Evolutionary conservation across 495 filamentous ascomycete species (phyloP).

Genomic region (Pseudoneurospora amorphoporcata): DNA sequence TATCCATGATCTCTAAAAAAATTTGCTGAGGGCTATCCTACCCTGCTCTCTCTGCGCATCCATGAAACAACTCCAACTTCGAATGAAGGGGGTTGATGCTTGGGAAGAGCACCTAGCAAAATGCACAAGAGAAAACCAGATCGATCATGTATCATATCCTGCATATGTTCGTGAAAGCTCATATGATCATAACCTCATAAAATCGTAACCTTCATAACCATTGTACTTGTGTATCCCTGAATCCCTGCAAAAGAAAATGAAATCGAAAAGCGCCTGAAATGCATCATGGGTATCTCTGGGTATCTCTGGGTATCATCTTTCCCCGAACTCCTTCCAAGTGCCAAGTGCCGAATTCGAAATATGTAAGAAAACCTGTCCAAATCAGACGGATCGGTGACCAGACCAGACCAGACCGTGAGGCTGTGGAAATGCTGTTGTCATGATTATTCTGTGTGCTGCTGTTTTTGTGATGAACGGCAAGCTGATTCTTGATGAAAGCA

Average conservation of each 20-base stretch:
- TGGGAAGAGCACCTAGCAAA: background rate
- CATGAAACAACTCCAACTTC: background rate
- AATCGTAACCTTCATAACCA: background rate
- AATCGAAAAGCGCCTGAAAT: background rate
- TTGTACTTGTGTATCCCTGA: background rate
- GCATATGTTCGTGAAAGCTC: background rate
- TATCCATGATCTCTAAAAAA: background rate
- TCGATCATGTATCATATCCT: background rate
- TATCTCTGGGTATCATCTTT: background rate
- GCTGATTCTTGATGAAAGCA: background rate
- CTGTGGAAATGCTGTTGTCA: background rate
- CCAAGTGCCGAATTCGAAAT: background rate
- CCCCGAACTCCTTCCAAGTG: background rate
- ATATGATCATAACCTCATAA: background rate
- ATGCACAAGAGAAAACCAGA: background rate
- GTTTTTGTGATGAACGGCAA: background rate
- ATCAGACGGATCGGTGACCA: background rate
- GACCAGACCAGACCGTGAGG: too few relatives aligned
- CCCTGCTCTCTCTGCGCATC: background rate
- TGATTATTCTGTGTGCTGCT: background rate
- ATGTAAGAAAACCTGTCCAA: background rate
- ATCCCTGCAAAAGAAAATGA: background rate
- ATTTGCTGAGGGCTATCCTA: background rate
- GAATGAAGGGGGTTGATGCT: background rate
- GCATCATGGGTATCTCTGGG: background rate